phyloP scores from a whole-genome alignment of 2,329 filamentous ascomycete species.

The Cadophora malorum region DNA sequence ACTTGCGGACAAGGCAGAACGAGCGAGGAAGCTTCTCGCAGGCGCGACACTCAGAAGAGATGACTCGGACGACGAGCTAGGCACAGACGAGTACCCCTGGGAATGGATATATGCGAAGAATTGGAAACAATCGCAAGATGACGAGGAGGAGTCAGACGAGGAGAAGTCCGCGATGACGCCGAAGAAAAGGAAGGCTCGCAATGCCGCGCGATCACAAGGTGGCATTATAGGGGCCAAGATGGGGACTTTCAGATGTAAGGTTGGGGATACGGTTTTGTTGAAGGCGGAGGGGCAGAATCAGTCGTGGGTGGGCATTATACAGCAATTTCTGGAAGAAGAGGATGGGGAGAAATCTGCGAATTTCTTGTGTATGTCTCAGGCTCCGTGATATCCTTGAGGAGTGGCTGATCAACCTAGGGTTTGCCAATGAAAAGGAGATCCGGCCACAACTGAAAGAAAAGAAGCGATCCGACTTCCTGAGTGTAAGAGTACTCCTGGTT shows the following conservation, averaged over 20 bases:
- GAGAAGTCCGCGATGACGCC: slow-evolving; percentile 29
- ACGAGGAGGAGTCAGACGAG: slow-evolving; percentile 30
- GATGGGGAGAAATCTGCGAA: slow-evolving; percentile 80
- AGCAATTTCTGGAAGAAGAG: slow-evolving; percentile 76
- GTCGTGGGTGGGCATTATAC: slow-evolving; percentile 91
- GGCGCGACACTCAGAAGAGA: slow-evolving; percentile 54
- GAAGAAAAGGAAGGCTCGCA: slow-evolving; percentile 36
- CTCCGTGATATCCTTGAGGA: background rate
- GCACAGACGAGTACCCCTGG: slow-evolving; percentile 75
- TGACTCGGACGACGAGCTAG: slow-evolving; percentile 89
- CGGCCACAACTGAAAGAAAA: slow-evolving; percentile 71
- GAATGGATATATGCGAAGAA: slow-evolving; percentile 72
- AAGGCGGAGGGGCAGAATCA: slow-evolving; percentile 81
- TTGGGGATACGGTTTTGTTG: slow-evolving; percentile 86
- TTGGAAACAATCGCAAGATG: slow-evolving; percentile 20
- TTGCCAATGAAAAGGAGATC: slow-evolving; percentile 89
- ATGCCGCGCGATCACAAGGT: slow-evolving; percentile 42
- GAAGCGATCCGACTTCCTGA: slow-evolving; percentile 80
- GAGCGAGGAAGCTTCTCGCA: slow-evolving; percentile 50
- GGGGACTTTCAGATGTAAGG: slow-evolving; percentile 77
- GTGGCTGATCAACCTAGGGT: slow-evolving; percentile 58
- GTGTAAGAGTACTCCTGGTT: slow-evolving; percentile 52
- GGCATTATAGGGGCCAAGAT: slow-evolving; percentile 78
- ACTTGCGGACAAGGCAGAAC: slow-evolving; percentile 44
- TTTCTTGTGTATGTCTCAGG: slow-evolving; percentile 68